Base-by-base conservation (phyloP, 2,329 filamentous ascomycete genomes). In the Fusarium devonianum region DNA sequence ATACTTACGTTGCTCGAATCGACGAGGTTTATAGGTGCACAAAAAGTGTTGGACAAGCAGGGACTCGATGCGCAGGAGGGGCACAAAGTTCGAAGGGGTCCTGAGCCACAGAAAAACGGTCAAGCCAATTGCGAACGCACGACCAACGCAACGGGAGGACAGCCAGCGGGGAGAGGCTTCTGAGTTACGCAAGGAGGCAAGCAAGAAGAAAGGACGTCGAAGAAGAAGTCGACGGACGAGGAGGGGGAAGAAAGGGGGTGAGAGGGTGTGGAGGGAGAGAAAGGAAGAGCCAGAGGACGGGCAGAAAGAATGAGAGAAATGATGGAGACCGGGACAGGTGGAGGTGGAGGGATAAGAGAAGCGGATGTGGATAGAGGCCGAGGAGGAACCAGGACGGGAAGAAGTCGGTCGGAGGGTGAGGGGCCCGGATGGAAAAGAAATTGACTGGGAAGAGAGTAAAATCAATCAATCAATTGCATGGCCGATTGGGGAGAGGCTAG, bases 81-180 rank as follows among this genome's bases (percentile, higher is more conserved):
- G 44, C 50, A 48, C 47, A n/a, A n/a, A n/a, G 49, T 43, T 48
- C 43, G 50, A 36, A 16, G 36, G 47, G 34, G 46, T 36, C 41
- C 18, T 33, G 43, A 47, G 25, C 43, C 49, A 56, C 41, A 39
- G 34, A 41, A 32, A 52, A 39, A 48, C 34, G 18, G 32, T 35
- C 51, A 33, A 36, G 44, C 55, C 60, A 62, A 64, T 60, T 64
- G 55, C 52, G 41, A 45, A 53, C 46, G 44, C 40, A 41, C 16
- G 26, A 41, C 41, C 37, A 36, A 36, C 41, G 17, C 40, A 26
- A 35, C 10, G n/a, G n/a, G n/a, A n/a, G n/a, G n/a, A 19, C 19
- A 29, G 35, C 8, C n/a, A n/a, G n/a, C n/a, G n/a, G n/a, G n/a
- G n/a, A n/a, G 40, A 35, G 19, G 14, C n/a, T 36, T 38, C 28